Evolutionary conservation across 1,139 yeast species (phyloP).

Genomic region (Zygotorulaspora mrakii): DNA sequence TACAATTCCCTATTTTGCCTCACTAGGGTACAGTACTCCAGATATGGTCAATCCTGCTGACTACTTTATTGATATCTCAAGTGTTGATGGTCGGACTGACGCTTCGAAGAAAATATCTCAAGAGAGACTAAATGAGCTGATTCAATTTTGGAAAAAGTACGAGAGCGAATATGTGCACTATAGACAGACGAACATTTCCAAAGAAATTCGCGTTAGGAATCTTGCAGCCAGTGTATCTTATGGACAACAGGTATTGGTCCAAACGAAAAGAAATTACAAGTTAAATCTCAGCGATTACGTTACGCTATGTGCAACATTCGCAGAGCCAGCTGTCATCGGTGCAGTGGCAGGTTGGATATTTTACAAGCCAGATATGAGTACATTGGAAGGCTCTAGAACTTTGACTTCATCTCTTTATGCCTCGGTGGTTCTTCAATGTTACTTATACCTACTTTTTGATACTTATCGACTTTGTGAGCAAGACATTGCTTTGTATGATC

Average conservation of each 20-base stretch:
- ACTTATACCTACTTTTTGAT: conserved; percentile 66
- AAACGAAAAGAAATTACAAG: conserved; percentile 53
- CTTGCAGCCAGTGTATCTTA: conserved; percentile 39
- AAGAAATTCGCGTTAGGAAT: conserved; percentile 21
- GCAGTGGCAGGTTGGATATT: conserved; percentile 73
- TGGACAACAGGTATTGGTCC: conserved; percentile 50
- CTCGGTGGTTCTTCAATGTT: conserved; percentile 63
- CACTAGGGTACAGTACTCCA: conserved; percentile 47
- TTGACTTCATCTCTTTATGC: conserved; percentile 61
- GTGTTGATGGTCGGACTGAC: conserved; percentile 52
- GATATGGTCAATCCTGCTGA: conserved; percentile 57
- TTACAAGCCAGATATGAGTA: conserved; percentile 53
- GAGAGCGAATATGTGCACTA: conserved; percentile 21
- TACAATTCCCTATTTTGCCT: conserved; percentile 51
- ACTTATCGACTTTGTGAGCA: conserved; percentile 64
- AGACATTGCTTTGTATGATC: conserved; percentile 66
- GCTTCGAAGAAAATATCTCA: conserved; percentile 43
- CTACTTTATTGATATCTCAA: conserved; percentile 63
- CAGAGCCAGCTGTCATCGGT: conserved; percentile 58
- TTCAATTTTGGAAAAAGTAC: conserved; percentile 47
- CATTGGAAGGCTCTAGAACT: conserved; percentile 66
- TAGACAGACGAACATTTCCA: conserved; percentile 8
- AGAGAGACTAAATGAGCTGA: conserved; percentile 46
- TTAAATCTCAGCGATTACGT: conserved; percentile 58
- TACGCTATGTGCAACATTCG: conserved; percentile 51